Conservation (phyloP, 352 stramenopile genomes). For the Pythium diclinum region DNA sequence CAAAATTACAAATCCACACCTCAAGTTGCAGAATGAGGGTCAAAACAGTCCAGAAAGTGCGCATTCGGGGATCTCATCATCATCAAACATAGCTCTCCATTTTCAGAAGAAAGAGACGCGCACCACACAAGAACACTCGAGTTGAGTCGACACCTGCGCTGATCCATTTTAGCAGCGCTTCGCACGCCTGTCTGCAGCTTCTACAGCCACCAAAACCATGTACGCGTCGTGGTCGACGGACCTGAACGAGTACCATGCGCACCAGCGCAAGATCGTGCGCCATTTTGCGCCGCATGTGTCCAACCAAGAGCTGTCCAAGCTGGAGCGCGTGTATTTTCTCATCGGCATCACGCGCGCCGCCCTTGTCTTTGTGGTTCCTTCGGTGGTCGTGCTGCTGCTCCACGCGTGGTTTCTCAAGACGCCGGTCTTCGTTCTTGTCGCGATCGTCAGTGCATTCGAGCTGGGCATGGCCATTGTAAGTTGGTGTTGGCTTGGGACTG, state of each 20-base stretch:
- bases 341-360: constrained; percentile 48
- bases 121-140: not conserved
- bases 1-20: constrained; percentile 13
- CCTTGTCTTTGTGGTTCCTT: constrained; percentile 54
- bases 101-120: constrained; percentile 21
- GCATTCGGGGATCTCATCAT: constrained; percentile 14
- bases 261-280: constrained; percentile 71
- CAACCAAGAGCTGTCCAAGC: constrained; percentile 41
- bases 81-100: constrained; percentile 3
- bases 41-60: constrained; percentile 9
- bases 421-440: constrained; percentile 58
- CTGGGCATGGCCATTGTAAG: constrained; percentile 48
- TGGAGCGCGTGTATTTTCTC: constrained; percentile 59
- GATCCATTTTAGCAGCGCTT: not conserved
- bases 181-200: not conserved
- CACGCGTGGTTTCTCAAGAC: constrained; percentile 58
- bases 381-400: constrained; percentile 43
- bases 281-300: constrained; percentile 66
- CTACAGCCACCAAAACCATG: constrained; percentile 21
- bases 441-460: constrained; percentile 46
- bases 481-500: not conserved
- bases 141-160: not conserved
- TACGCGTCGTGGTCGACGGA: constrained; percentile 31
- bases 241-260: constrained; percentile 39
- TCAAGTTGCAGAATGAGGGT: constrained; percentile 13